Percentiles rank a stretch among this genome's conserved stretches.
Conservation (phyloP, 345 rosid species). For the Brassica nigra region DNA sequence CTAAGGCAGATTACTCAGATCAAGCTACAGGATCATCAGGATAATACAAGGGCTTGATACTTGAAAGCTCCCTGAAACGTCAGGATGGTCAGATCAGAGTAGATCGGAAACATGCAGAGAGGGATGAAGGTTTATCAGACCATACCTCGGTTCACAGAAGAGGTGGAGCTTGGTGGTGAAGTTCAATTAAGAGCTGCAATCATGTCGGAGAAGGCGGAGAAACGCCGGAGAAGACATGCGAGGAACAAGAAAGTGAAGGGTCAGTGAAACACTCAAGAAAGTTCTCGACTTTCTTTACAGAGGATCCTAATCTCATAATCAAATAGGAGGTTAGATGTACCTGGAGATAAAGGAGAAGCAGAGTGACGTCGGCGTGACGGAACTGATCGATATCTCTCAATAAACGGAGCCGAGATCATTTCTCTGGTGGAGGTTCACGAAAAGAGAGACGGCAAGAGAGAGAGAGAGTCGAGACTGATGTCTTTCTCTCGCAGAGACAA, state of each 20-base stretch:
- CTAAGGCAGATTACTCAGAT: neutral
- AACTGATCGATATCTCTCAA: neutral
- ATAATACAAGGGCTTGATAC: neutral
- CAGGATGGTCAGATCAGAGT: neutral
- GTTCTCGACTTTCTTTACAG: neutral
- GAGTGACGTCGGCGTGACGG: neutral
- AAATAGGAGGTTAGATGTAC: neutral
- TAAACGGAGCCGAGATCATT: too few species aligned
- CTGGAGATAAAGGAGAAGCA: neutral
- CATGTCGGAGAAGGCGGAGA: neutral
- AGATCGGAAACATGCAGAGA: neutral
- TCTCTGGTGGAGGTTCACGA: too few species aligned
- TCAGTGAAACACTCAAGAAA: neutral
- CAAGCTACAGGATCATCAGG: neutral
- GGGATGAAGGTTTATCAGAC: too few species aligned
- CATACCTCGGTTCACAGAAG: neutral
- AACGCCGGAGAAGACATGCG: neutral
- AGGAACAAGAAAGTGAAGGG: neutral
- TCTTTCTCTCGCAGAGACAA: too few species aligned
- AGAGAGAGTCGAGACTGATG: too few species aligned
- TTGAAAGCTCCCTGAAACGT: neutral
- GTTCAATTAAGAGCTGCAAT: neutral
- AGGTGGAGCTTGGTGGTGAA: neutral
- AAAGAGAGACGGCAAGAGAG: too few species aligned
- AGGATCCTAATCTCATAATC: neutral